These are phyloP conservation scores for Chrysanthemum lavandulifolium DNA, from an alignment of 129 eudicot species.

Conservation along the genomic window DNA sequence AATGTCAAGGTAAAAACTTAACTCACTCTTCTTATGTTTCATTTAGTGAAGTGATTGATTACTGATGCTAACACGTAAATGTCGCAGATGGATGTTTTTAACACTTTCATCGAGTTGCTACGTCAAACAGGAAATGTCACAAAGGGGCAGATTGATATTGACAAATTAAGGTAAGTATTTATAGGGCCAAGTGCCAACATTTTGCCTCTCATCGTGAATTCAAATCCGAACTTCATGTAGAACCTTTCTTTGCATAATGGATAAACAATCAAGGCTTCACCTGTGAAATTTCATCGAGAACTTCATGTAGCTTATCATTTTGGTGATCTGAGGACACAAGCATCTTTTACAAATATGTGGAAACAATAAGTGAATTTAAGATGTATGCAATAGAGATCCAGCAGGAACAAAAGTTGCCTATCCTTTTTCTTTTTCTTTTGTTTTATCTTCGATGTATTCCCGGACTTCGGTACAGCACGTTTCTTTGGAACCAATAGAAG, in stretches of 20 bases:
- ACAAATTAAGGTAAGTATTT: conserved; percentile 70
- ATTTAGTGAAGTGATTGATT: conserved; percentile 14
- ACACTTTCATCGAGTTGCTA: conserved; percentile 90
- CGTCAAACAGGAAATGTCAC: conserved; percentile 97
- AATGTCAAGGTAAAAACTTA: conserved; percentile 76
- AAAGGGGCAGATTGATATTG: conserved; percentile 76
- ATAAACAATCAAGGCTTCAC: background rate
- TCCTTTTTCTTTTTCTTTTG: background rate
- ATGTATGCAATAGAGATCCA: conserved; percentile 12
- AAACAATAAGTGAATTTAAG: conserved; percentile 4
- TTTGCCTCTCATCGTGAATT: too few species aligned
- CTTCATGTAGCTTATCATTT: conserved; percentile 17
- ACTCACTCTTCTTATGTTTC: conserved; percentile 10
- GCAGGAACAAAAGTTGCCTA: background rate
- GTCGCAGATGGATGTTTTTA: conserved; percentile 94
- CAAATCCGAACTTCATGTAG: background rate
- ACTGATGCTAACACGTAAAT: conserved; percentile 15
- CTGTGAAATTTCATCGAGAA: conserved; percentile 1
- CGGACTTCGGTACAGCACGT: background rate
- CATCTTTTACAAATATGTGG: conserved; percentile 14
- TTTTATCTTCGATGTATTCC: background rate
- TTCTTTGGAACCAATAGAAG: background rate
- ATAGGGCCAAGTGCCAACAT: too few species aligned
- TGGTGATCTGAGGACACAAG: background rate
- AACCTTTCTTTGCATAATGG: background rate